Evolutionary conservation across 768 basidiomycete genomes (phyloP), one percentile per base, ranked within the genome.

Genomic region (Sarcomyxa edulis): DNA sequence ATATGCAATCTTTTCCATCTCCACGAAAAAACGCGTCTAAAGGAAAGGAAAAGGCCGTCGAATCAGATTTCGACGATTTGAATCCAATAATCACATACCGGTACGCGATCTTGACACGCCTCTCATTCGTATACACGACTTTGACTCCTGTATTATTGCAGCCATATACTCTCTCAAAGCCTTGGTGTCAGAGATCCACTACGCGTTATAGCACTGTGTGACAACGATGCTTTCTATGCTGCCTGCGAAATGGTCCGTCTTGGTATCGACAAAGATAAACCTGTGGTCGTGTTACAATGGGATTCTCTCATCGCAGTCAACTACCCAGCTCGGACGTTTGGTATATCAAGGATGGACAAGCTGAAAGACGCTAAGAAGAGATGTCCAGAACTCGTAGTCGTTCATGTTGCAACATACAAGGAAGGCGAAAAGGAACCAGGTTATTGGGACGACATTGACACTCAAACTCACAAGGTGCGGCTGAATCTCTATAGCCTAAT

Each of bases 341-440:
- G 94, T 4, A 94, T 99, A 50, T 88, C 90, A n/a, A 68, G 95
- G 32, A 88, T 91, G 78, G 84, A 83, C 59, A 83, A 80, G 55
- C 65, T 81, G 42, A 73, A 81, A 52, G 88, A 94, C 32, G 90
- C 95, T 6, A 72, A 80, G 62, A 81, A 85, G 59, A 76, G 78
- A 47, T 98, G 94, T 56, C 94, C 95, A 0, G 64, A 90, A 35
- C 64, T 98, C 6, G 66, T 77, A 23, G 78, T 90, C 3, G 84
- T 96, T 6, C 95, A 99, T 64, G 92, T 95, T 11, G 93, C 94
- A 12, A 98, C 96, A 8, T 98, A 91, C 62, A 85, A 74, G 51
- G 87, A 91, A 48, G 91, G 91, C 5, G 87, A 87, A 38, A 65
- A 64, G 32, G 84, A 94, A 57, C 90, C 95, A 12, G 84, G 83